Percentiles rank a stretch among this genome's conserved stretches.
These are phyloP conservation scores for Ammopiptanthus mongolicus DNA, from an alignment of 306 rosid species.

Conservation along the genomic window DNA sequence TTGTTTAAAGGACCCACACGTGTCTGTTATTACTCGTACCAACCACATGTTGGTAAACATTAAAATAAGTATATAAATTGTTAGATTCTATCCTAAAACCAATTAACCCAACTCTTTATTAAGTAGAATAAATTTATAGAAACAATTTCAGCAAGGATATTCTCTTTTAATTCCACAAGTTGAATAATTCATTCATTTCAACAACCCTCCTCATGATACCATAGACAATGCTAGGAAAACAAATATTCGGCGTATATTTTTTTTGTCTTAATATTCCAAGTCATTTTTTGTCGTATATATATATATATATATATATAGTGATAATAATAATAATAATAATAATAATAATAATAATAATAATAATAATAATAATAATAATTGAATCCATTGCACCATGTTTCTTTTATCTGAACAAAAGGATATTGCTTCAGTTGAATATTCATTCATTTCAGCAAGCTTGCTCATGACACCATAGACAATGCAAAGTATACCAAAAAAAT, in stretches of 20 bases:
- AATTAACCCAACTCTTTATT: too few species aligned
- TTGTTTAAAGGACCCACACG: too few species aligned
- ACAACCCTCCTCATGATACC: background rate
- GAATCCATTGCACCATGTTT: background rate
- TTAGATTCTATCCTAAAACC: too few species aligned
- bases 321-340: background rate
- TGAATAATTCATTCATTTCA: constrained; percentile 10
- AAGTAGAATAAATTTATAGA: background rate
- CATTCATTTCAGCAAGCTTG: constrained; percentile 6
- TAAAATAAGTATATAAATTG: too few species aligned
- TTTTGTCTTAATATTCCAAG: background rate
- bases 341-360: background rate
- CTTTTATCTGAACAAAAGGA: background rate
- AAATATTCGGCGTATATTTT: background rate
- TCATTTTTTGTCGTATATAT: background rate
- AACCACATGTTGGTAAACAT: too few species aligned
- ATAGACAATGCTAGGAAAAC: background rate
- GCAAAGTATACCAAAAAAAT: background rate
- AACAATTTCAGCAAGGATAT: background rate
- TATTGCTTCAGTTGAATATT: background rate
- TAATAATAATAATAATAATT: background rate
- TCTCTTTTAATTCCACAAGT: background rate
- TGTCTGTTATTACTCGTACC: too few species aligned
- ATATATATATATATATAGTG: background rate
- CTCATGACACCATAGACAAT: constrained; percentile 6